Conservation (phyloP, 345 rosid species). For the Mallotus nudiflorus region DNA sequence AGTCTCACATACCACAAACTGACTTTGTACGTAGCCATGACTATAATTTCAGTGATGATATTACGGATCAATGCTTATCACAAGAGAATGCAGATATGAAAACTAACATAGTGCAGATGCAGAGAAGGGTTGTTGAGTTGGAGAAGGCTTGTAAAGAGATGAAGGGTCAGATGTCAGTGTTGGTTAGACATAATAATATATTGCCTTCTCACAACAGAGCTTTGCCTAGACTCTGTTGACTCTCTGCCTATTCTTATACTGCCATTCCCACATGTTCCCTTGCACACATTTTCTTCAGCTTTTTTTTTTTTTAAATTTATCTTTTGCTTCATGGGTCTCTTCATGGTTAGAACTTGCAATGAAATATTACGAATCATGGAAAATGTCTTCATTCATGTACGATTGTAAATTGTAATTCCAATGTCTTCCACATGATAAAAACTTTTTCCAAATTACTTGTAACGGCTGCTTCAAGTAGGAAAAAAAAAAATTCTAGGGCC, state of each 20-base stretch:
- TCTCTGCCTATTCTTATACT: neutral
- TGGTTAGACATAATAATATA: slow-evolving; percentile 40
- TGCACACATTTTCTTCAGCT: neutral
- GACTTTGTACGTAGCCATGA: neutral
- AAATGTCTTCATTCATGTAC: neutral
- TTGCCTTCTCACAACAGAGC: slow-evolving; percentile 15
- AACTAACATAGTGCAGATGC: slow-evolving; percentile 43
- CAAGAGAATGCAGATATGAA: slow-evolving; percentile 38
- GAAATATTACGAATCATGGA: neutral
- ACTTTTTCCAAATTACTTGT: too few relatives aligned
- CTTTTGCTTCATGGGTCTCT: neutral
- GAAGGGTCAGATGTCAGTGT: slow-evolving; percentile 54
- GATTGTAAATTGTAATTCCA: neutral
- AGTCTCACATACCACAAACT: slow-evolving; percentile 37
- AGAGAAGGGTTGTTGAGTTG: slow-evolving; percentile 51
- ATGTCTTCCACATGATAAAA: too few relatives aligned
- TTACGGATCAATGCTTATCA: slow-evolving; percentile 24
- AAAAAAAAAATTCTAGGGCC: too few relatives aligned
- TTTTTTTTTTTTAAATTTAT: neutral
- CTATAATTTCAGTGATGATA: too few relatives aligned
- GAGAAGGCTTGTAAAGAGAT: slow-evolving; percentile 57
- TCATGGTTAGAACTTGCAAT: neutral
- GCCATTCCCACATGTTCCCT: too few relatives aligned
- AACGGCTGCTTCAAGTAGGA: too few relatives aligned
- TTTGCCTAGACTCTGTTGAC: slow-evolving; percentile 62